Evolutionary conservation across 768 basidiomycete genomes (phyloP).

Genomic region (Suillus lakei): DNA sequence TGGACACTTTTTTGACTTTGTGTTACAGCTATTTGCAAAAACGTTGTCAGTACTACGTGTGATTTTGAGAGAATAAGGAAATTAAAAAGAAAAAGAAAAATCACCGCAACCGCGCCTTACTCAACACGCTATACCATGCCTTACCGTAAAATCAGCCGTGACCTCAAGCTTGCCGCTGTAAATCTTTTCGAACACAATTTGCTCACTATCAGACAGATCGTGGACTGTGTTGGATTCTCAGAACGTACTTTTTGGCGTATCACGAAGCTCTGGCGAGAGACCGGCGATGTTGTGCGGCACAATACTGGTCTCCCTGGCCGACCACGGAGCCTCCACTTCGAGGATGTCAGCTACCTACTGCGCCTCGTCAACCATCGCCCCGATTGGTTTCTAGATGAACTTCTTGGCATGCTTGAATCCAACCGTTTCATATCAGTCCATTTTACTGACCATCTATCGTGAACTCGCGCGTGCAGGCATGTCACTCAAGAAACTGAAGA

Average conservation of each 20-base stretch:
- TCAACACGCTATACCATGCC: not conserved
- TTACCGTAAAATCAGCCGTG: not conserved
- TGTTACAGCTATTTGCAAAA: too few relatives aligned
- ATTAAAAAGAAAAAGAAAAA: too few relatives aligned
- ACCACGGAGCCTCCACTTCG: not conserved
- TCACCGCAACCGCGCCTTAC: too few relatives aligned
- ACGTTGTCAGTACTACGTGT: too few relatives aligned
- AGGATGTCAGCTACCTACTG: conserved; percentile 30
- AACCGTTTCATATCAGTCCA: conserved; percentile 36
- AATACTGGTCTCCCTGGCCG: not conserved
- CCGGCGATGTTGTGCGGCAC: conserved; percentile 17
- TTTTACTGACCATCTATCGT: conserved; percentile 35
- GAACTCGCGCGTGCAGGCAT: conserved; percentile 32
- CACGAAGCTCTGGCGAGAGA: conserved; percentile 14
- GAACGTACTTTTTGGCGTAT: conserved; percentile 27
- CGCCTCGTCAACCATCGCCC: conserved; percentile 26
- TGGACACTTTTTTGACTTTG: too few relatives aligned
- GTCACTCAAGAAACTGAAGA: conserved; percentile 36
- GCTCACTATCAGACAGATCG: conserved; percentile 18
- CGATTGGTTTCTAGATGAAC: conserved; percentile 41
- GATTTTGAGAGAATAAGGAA: too few relatives aligned
- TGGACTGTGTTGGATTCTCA: conserved; percentile 26
- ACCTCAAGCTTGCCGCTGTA: conserved; percentile 8
- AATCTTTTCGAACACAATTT: not conserved
- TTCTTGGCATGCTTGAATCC: conserved; percentile 15